Conservation (phyloP, 345 rosid species). For the Fremontodendron californicum region DNA sequence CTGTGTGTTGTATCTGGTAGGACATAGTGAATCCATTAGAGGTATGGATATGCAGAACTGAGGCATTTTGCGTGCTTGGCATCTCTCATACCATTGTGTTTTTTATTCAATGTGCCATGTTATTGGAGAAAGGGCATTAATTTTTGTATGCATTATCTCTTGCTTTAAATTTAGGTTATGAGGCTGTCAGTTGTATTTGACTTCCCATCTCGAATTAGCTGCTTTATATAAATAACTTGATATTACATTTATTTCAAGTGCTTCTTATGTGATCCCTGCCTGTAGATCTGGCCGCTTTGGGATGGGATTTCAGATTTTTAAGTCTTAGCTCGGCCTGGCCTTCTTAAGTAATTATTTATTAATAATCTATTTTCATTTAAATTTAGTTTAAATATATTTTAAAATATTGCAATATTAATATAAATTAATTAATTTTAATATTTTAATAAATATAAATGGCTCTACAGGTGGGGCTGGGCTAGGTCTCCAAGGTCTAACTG, state of each 20-base stretch:
- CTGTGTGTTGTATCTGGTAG: neutral
- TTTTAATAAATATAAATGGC: neutral
- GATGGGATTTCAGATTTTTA: neutral
- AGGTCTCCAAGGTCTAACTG: neutral
- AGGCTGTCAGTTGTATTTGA: neutral
- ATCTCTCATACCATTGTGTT: neutral
- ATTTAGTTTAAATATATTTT: neutral
- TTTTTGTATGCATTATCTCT: neutral
- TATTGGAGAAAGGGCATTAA: neutral
- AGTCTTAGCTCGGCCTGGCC: neutral
- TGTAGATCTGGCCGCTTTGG: neutral
- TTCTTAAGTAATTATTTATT: neutral
- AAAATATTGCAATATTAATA: neutral
- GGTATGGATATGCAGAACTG: neutral
- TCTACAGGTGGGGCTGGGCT: neutral
- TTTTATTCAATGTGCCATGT: neutral
- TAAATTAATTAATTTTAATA: too few species aligned
- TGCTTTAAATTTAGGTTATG: neutral
- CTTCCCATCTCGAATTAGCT: neutral
- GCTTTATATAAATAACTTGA: neutral
- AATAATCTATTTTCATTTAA: neutral
- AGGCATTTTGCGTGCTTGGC: neutral
- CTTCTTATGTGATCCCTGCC: neutral
- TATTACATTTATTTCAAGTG: slow-evolving; percentile 3
- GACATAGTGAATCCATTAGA: neutral